Percentiles rank a stretch among this genome's conserved stretches.
phyloP scores from a whole-genome alignment of 1,284 basidiomycete genomes.

The Macrocystidia cucumis region DNA sequence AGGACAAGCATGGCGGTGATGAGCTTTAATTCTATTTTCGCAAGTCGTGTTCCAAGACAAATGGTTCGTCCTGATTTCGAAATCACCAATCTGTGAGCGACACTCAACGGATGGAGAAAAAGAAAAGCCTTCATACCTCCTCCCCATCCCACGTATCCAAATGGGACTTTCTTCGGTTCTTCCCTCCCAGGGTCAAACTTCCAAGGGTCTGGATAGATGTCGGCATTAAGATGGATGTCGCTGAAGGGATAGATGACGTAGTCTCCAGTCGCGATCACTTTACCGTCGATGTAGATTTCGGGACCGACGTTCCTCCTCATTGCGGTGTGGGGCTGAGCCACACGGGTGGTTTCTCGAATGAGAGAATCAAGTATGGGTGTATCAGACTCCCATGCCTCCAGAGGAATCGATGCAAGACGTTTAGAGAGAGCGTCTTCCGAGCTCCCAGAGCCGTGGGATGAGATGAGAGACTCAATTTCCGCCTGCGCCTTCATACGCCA shows the following conservation, averaged over 20 bases:
- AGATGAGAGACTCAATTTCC: constrained; percentile 58
- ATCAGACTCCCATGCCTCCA: constrained; percentile 60
- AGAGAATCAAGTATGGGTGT: constrained; percentile 63
- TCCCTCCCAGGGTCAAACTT: constrained; percentile 57
- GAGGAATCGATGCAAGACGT: constrained; percentile 48
- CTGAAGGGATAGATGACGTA: constrained; percentile 73
- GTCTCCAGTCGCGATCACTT: constrained; percentile 57
- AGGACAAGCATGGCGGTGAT: constrained; percentile 56
- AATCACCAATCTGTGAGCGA: constrained; percentile 10
- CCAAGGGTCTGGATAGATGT: constrained; percentile 67
- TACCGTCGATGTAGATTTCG: constrained; percentile 54
- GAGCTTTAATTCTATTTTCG: constrained; percentile 63
- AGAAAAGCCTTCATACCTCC: constrained; percentile 43
- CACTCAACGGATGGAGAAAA: constrained; percentile 13
- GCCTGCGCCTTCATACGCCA: constrained; percentile 50
- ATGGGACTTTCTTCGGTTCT: constrained; percentile 38
- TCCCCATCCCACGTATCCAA: constrained; percentile 68
- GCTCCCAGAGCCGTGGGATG: constrained; percentile 26
- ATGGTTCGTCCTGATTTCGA: constrained; percentile 51
- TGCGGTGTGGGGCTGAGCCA: constrained; percentile 70
- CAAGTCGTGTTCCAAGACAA: constrained; percentile 65
- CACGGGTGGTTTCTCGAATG: constrained; percentile 64
- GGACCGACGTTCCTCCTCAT: constrained; percentile 71
- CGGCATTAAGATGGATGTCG: constrained; percentile 64
- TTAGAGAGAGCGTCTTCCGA: constrained; percentile 29